A percentile compares a stretch with the other conserved stretches of the same genome.
phyloP scores from a whole-genome alignment of 177 flowering plant genomes.

The Telopea speciosissima region DNA sequence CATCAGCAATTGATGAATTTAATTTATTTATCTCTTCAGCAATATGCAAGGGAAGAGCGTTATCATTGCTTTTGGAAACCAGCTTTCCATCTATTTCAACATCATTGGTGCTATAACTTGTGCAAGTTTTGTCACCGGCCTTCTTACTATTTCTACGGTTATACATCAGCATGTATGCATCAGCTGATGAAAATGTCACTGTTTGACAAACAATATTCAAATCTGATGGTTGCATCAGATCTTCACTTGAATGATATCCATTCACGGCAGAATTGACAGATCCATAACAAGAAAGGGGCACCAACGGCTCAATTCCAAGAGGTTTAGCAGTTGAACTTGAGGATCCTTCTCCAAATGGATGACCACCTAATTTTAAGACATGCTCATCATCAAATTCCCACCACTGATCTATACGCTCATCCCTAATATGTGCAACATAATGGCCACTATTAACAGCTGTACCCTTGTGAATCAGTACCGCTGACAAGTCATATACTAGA shows the following conservation, averaged over 20 bases:
- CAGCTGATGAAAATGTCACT: constrained; percentile 66
- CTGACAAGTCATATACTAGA: constrained; percentile 71
- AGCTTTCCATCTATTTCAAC: constrained; percentile 24
- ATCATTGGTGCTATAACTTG: constrained; percentile 12
- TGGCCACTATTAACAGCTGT: constrained; percentile 94
- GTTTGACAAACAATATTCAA: constrained; percentile 14
- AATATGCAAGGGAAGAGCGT: constrained; percentile 63
- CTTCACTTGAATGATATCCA: constrained; percentile 26
- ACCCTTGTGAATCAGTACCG: constrained; percentile 91
- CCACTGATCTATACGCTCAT: constrained; percentile 76
- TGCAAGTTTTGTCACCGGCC: constrained; percentile 9
- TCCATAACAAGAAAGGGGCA: constrained; percentile 22
- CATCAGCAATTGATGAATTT: constrained; percentile 43
- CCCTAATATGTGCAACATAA: constrained; percentile 86
- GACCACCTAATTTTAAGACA: constrained; percentile 69
- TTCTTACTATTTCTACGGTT: constrained; percentile 28
- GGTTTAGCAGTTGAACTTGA: constrained; percentile 40
- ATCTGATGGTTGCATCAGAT: constrained; percentile 27
- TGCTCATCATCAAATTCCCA: constrained; percentile 98
- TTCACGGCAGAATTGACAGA: constrained; percentile 18
- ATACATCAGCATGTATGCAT: constrained; percentile 98
- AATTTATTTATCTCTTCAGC: constrained; percentile 41
- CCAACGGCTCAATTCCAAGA: constrained; percentile 23
- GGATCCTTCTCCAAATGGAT: constrained; percentile 76
- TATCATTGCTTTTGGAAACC: constrained; percentile 13